Percentiles rank a stretch among this genome's conserved stretches.
Conservation (phyloP, 179 eudicot species). For the Beta corolliflora region DNA sequence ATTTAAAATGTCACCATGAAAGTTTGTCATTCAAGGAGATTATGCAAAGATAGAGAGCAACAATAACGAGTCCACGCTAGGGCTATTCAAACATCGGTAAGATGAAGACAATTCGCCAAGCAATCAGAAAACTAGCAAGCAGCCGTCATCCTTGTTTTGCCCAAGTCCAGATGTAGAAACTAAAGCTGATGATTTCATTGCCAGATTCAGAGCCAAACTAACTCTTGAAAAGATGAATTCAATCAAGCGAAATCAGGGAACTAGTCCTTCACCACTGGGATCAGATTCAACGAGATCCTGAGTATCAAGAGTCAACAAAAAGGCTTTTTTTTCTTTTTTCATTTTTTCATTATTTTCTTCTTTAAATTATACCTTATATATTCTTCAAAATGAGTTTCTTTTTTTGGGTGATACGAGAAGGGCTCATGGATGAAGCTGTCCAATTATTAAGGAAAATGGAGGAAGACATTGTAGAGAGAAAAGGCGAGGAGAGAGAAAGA, state of each 20-base stretch:
- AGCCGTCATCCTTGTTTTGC: constrained; percentile 48
- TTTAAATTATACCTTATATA: constrained; percentile 20
- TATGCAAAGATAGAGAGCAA: neutral
- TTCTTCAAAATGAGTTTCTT: constrained; percentile 12
- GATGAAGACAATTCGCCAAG: constrained; percentile 54
- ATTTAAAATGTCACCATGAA: no score
- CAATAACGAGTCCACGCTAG: constrained; percentile 54
- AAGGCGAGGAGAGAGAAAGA: no score
- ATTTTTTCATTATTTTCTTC: neutral
- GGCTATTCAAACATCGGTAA: constrained; percentile 56
- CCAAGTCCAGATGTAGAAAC: constrained; percentile 87
- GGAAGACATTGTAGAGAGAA: no score
- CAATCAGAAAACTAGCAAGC: constrained; percentile 21
- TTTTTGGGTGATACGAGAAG: no score
- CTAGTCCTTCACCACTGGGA: constrained; percentile 56
- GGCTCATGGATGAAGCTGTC: no score
- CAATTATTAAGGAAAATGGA: no score
- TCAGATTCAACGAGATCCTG: constrained; percentile 33
- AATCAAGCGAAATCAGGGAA: constrained; percentile 46
- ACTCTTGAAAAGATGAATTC: constrained; percentile 62
- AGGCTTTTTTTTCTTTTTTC: neutral
- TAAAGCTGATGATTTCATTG: constrained; percentile 27
- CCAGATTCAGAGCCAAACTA: constrained; percentile 45
- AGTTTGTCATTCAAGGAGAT: no score
- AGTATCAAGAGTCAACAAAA: neutral